Base-by-base conservation (phyloP, 2,329 filamentous ascomycete genomes). In the Elsinoe australis region DNA sequence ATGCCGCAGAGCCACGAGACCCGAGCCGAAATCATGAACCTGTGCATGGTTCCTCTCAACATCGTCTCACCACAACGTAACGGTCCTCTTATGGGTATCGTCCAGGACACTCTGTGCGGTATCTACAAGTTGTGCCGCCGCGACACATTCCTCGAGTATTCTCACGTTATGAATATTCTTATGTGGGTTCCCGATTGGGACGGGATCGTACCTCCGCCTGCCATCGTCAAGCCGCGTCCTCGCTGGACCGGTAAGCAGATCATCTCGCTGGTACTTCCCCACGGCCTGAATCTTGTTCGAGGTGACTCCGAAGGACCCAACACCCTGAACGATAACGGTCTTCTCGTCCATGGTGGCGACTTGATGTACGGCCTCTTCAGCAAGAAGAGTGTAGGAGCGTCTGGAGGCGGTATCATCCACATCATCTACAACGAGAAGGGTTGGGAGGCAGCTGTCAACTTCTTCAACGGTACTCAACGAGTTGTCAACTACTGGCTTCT, bases 221-320 rank as follows among this genome's bases (percentile, higher is more conserved):
- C 90, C n/a, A 95, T 99, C 54, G 61, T 94, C 55, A 95, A 95
- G 68, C 92, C 92, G 7, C 76, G 82, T 47, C 88, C 92, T 33
- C 82, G 88, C 57, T 99, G 92, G 92, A 96, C 90, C 45, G 92
- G 92, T 58, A 99, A 99, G 70, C 92, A 99, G 69, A 83, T 99
- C 56, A 82, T 94, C 62, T 95, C 89, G 67, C 80, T 96, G 80
- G 80, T 92, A 50, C 84, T 98, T 55, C 90, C 92, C 12, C 74
- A 80, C 49, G 87, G 88, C 54, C 82, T 98, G 57, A 96, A 89
- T 63, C 75, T 83, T 52, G 59, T 90, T 38, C 78, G 82, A 51
- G 72, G 79, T 36, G 56, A 55, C 9, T 55, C 56, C 50, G 72
- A 75, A 49, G 67, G 78, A 69, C 64, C 75, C 66, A 71, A 69